Evolutionary conservation across 371 early-diverging fungal genomes (phyloP).

Genomic region (Actinomortierella ambigua): DNA sequence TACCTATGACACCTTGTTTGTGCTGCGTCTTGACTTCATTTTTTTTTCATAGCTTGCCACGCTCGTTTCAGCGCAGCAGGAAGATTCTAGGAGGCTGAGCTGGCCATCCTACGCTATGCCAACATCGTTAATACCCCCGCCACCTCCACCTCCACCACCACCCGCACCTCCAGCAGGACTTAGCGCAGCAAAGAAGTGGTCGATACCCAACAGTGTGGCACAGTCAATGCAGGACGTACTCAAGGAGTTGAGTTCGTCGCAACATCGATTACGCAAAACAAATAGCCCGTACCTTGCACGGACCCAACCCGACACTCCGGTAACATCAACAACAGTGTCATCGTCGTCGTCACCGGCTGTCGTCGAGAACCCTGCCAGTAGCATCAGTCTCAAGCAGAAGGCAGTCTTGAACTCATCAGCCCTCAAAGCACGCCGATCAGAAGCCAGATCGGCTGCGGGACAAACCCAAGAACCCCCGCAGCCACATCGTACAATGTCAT

Average conservation of each 20-base stretch:
- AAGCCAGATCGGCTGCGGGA: too few species aligned
- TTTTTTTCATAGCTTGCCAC: slow-evolving; percentile 15
- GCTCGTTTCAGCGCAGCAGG: slow-evolving; percentile 27
- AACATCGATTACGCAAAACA: slow-evolving; percentile 28
- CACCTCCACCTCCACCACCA: slow-evolving; percentile 12
- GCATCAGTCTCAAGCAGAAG: slow-evolving; percentile 6
- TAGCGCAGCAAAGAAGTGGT: slow-evolving; percentile 19
- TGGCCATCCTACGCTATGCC: slow-evolving; percentile 7
- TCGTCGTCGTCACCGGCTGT: neutral
- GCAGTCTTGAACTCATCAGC: neutral
- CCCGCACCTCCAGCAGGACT: slow-evolving; percentile 18
- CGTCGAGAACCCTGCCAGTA: neutral
- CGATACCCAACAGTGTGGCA: slow-evolving; percentile 14
- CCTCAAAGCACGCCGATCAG: too few species aligned
- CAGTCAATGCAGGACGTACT: slow-evolving; percentile 32
- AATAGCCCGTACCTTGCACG: slow-evolving; percentile 35
- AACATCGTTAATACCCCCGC: neutral
- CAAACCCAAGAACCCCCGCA: too few species aligned
- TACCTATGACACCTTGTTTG: too few species aligned
- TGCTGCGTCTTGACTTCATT: neutral
- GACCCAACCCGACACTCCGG: neutral
- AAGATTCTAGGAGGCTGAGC: slow-evolving; percentile 11
- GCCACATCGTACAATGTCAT: too few species aligned
- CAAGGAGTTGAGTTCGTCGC: slow-evolving; percentile 27
- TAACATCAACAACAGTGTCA: too few species aligned